Conservation (phyloP, 2,329 filamentous ascomycete genomes). For the Knufia petricola region DNA sequence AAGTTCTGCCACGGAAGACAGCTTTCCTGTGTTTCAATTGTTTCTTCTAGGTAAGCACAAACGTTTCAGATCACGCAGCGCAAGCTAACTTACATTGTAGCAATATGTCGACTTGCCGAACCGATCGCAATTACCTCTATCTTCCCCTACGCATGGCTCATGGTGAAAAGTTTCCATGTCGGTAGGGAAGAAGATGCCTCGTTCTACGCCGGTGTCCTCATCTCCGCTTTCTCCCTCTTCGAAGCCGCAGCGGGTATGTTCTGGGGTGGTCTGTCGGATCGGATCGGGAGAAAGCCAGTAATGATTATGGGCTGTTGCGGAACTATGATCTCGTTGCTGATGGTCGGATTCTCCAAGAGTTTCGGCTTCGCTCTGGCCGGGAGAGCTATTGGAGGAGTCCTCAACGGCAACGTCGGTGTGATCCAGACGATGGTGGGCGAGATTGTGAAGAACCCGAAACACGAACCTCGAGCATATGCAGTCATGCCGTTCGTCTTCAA, state of each 20-base stretch:
- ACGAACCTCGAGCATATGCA: conserved; percentile 79
- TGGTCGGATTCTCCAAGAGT: conserved; percentile 73
- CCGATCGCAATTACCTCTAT: conserved; percentile 89
- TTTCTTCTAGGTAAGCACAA: conserved; percentile 64
- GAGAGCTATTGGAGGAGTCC: conserved; percentile 64
- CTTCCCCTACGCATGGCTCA: conserved; percentile 82
- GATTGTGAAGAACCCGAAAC: conserved; percentile 69
- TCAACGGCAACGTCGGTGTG: conserved; percentile 95
- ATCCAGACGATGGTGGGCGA: conserved; percentile 79
- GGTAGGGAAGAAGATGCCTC: conserved; percentile 66
- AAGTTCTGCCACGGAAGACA: conserved; percentile 51
- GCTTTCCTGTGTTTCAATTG: conserved; percentile 73
- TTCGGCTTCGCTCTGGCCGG: conserved; percentile 75
- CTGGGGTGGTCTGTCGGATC: conserved; percentile 77
- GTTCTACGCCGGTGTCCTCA: conserved; percentile 79
- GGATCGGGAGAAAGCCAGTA: conserved; percentile 74
- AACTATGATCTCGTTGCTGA: conserved; percentile 70
- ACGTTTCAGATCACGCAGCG: not conserved
- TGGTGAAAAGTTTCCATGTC: conserved; percentile 66
- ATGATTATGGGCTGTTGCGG: conserved; percentile 71
- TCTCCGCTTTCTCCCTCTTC: conserved; percentile 73
- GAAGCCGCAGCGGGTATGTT: conserved; percentile 79
- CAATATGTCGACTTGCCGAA: conserved; percentile 84
- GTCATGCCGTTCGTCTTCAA: conserved; percentile 94
- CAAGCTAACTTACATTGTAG: conserved; percentile 39